A percentile compares a stretch with the other conserved stretches of the same genome.
These are phyloP conservation scores for Ochromonas danica DNA, from an alignment of 108 stramenopile genomes.

Conservation along the genomic window DNA sequence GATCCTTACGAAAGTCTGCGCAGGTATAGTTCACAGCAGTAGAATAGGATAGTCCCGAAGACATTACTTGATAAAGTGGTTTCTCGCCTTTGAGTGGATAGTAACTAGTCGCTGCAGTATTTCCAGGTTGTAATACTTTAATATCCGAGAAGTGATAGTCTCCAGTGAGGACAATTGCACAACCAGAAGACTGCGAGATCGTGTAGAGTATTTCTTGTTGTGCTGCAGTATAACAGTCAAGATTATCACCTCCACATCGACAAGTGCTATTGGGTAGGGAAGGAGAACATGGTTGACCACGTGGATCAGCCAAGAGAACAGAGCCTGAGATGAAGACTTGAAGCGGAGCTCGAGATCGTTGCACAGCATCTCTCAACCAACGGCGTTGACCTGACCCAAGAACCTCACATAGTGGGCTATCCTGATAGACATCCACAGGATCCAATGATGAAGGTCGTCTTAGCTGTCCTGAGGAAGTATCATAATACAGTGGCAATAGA, in stretches of 20 bases:
- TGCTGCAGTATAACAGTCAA: neutral
- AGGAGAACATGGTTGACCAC: too few species aligned
- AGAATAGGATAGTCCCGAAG: neutral
- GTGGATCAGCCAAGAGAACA: neutral
- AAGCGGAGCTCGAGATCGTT: neutral
- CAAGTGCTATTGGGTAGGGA: neutral
- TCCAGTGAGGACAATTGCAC: slow-evolving; percentile 39
- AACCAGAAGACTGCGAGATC: neutral
- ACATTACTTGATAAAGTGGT: neutral
- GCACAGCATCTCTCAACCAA: neutral
- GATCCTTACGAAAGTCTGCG: neutral
- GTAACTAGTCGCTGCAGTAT: slow-evolving; percentile 32
- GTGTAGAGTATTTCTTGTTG: neutral
- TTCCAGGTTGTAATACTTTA: slow-evolving; percentile 40
- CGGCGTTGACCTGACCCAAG: neutral
- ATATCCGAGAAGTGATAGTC: slow-evolving; percentile 46
- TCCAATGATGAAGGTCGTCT: neutral
- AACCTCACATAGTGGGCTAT: neutral
- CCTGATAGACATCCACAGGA: neutral
- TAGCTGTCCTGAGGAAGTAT: neutral
- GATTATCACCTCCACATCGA: slow-evolving; percentile 1
- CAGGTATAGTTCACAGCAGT: neutral
- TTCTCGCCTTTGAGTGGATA: slow-evolving; percentile 21
- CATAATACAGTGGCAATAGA: neutral
- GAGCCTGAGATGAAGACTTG: neutral